These are phyloP conservation scores for Neonectria punicea DNA, from an alignment of 2,329 filamentous ascomycete species.

Conservation along the genomic window DNA sequence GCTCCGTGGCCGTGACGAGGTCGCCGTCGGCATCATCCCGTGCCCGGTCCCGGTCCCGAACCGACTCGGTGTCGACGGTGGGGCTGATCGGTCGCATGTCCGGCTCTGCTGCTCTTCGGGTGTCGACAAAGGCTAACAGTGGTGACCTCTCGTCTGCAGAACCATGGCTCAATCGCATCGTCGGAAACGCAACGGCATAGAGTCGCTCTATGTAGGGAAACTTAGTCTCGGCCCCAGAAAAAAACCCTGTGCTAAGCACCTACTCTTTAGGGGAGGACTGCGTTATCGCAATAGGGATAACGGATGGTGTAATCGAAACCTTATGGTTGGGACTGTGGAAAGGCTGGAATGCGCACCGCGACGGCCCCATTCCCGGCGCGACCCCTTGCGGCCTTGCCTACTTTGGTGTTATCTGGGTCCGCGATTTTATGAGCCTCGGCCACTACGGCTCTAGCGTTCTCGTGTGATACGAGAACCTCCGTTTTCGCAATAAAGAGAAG, in stretches of 20 bases:
- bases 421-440: background rate
- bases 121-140: constrained; percentile 17
- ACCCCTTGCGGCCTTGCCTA: constrained; percentile 8
- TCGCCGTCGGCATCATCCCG: constrained; percentile 26
- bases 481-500: constrained; percentile 5
- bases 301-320: constrained; percentile 18
- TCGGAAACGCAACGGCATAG: background rate
- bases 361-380: constrained; percentile 6
- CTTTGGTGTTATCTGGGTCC: constrained; percentile 15
- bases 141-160: constrained; percentile 16
- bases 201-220: background rate
- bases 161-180: constrained; percentile 5
- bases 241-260: constrained; percentile 6
- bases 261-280: constrained; percentile 15
- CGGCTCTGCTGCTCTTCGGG: constrained; percentile 1
- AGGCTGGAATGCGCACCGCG: background rate
- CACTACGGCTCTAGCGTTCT: constrained; percentile 6
- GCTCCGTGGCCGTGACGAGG: constrained; percentile 38
- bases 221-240: background rate
- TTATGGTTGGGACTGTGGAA: background rate
- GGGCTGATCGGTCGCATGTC: constrained; percentile 17
- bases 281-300: constrained; percentile 20
- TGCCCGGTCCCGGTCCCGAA: constrained; percentile 1
- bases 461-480: constrained; percentile 7
- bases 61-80: constrained; percentile 2